These are phyloP conservation scores for Pythium brassicae DNA, from an alignment of 352 stramenopile genomes.

Conservation along the genomic window DNA sequence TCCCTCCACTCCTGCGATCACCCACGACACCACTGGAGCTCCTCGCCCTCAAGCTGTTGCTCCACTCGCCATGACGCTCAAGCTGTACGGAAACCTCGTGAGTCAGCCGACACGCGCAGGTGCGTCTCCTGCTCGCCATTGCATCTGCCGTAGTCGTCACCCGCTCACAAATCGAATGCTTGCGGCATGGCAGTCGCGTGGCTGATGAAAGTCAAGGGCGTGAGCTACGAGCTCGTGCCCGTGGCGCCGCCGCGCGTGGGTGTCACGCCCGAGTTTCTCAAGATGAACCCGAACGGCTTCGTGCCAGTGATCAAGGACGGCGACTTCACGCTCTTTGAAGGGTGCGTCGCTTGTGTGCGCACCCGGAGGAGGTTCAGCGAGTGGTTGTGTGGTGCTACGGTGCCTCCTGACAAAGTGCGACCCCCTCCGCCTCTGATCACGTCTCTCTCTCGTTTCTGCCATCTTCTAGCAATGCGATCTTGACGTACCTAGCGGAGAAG, in stretches of 20 bases:
- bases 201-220: constrained; percentile 41
- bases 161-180: neutral
- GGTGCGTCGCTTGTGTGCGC: constrained; percentile 18
- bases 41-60: too few species aligned
- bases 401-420: neutral
- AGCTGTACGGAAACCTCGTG: constrained; percentile 50
- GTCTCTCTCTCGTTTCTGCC: neutral
- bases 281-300: constrained; percentile 50
- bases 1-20: too few species aligned
- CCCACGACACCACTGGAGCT: too few species aligned
- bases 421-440: neutral
- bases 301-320: constrained; percentile 49
- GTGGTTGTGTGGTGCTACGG: too few species aligned
- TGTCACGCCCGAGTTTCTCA: constrained; percentile 38
- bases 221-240: constrained; percentile 38
- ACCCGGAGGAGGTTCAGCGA: too few species aligned
- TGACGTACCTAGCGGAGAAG: constrained; percentile 17
- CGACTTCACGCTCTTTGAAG: constrained; percentile 52
- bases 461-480: constrained; percentile 14
- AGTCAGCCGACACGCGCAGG: constrained; percentile 61
- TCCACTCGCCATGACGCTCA: constrained; percentile 25
- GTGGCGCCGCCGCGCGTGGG: constrained; percentile 24
- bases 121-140: constrained; percentile 10
- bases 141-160: neutral
- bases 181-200: constrained; percentile 21